These are phyloP conservation scores for Pseudogymnoascus sp. DNA, from an alignment of 2,329 filamentous ascomycete species.

Conservation along the genomic window DNA sequence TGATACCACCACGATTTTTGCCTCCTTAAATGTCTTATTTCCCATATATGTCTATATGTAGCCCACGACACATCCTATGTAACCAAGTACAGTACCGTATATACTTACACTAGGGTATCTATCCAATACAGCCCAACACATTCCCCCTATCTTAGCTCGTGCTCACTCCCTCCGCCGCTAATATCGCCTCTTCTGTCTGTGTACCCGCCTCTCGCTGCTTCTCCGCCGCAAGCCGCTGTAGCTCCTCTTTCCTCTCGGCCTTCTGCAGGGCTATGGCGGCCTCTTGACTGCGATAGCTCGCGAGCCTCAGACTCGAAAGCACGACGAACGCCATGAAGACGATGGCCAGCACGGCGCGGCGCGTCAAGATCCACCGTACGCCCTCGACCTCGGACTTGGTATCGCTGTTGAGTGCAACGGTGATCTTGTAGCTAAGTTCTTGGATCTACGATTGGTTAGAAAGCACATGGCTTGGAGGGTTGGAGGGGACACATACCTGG, in stretches of 20 bases:
- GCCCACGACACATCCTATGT: neutral
- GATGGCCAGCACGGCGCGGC: constrained; percentile 55
- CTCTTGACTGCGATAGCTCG: constrained; percentile 40
- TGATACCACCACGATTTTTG: neutral
- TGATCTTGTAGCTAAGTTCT: constrained; percentile 95
- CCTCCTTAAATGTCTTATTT: neutral
- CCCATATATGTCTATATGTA: neutral
- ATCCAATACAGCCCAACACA: neutral
- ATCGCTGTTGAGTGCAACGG: constrained; percentile 80
- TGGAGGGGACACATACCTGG: constrained; percentile 43
- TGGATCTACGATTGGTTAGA: constrained; percentile 54
- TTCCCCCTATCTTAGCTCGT: neutral
- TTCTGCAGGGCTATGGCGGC: constrained; percentile 21
- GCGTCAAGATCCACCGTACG: constrained; percentile 74
- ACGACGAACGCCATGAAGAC: constrained; percentile 57
- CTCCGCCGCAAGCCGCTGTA: constrained; percentile 44
- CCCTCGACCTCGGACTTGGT: constrained; percentile 87
- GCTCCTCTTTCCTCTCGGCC: constrained; percentile 19
- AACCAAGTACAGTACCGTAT: neutral
- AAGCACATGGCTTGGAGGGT: neutral
- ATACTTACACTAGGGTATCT: constrained; percentile 1
- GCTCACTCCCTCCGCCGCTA: constrained; percentile 5
- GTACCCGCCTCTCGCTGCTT: constrained; percentile 2
- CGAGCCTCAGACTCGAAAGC: constrained; percentile 50
- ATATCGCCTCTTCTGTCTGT: constrained; percentile 1